Percentiles rank a stretch among this genome's conserved stretches.
phyloP scores from a whole-genome alignment of 1,139 yeast species.

The Debaryomyces coudertii region DNA sequence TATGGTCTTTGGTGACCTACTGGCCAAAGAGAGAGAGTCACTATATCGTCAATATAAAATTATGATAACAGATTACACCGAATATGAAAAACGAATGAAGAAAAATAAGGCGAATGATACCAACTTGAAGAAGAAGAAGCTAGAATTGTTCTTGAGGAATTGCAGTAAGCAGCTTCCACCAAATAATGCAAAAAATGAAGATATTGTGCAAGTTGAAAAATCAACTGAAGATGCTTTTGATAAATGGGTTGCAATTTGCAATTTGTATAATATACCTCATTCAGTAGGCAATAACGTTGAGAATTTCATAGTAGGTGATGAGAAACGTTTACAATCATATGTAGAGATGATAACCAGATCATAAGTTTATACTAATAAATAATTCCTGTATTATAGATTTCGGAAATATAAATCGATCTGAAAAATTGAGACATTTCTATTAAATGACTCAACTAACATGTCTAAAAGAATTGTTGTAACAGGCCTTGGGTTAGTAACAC shows the following conservation, averaged over 20 bases:
- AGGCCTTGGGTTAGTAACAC: conserved; percentile 85
- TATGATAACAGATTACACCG: conserved; percentile 30
- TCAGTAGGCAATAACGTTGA: conserved; percentile 31
- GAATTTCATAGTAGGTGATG: conserved; percentile 49
- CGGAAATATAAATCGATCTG: background rate
- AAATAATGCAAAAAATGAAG: background rate
- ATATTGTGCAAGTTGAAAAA: background rate
- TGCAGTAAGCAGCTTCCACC: conserved; percentile 1
- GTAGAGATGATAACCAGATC: conserved; percentile 12
- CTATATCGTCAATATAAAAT: conserved; percentile 28
- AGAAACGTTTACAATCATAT: conserved; percentile 39
- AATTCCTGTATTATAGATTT: background rate
- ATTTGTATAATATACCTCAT: conserved; percentile 24
- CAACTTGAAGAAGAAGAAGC: conserved; percentile 34
- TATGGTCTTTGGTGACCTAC: conserved; percentile 14
- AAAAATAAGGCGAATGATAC: conserved; percentile 19
- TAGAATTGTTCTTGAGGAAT: conserved; percentile 23
- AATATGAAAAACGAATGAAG: conserved; percentile 29
- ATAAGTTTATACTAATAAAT: background rate
- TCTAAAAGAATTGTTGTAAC: conserved; percentile 78
- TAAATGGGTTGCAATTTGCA: conserved; percentile 36
- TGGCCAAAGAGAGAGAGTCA: conserved; percentile 24
- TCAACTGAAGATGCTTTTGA: conserved; percentile 19
- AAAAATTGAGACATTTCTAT: background rate
- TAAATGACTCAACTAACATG: conserved; percentile 15